Evolutionary conservation across 305 asterid genomes (phyloP), one percentile per base, ranked within the genome.

Genomic region (Fraxinus sp.): DNA sequence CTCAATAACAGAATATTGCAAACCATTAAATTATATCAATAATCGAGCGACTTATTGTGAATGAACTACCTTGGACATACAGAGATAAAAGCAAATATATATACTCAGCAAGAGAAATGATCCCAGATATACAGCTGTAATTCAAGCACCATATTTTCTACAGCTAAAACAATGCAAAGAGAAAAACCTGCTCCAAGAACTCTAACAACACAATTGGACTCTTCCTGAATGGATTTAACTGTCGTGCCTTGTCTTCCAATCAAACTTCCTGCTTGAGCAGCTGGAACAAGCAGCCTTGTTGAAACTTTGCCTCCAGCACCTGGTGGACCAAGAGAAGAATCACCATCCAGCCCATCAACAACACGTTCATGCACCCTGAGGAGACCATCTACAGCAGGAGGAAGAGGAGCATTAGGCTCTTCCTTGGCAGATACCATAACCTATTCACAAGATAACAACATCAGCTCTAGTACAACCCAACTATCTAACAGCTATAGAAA

Each of bases 371-470:
- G 99, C 81, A 95, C 96, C 87, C 88, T 92, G 79, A 95, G 98
- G 86, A 95, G 95, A 86, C 97, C 99, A 80, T 93, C 97, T 59
- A 95, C 85, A 79, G 99, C 99, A 83, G 99, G 99, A 79, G 99
- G 99, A 84, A 91, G 96, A 86, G 94, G 86, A 81, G 89, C 74
- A 81, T 89, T 95, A 32, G 97, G 99, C 80, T 94, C 99, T 86
- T 95, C 99, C 89, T 91, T 95, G 86, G 98, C 99, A 89, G 98
- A 95, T 79, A 95, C 90, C 97, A 95, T 92, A 79, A 95, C 99
- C 99, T 95, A 79, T 84, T 74, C 82, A 78, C 55, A 71, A 84
- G 46, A 79, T 36, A 52, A n/a, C 57, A 52, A 79, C 74, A 76
- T 88, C 81, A 89, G 83, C 75, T 70, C 75, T 22, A 39, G 79